Percentiles rank a stretch among this genome's conserved stretches.
phyloP scores from a whole-genome alignment of 257 asterid species.

The Scutellaria galericulata region DNA sequence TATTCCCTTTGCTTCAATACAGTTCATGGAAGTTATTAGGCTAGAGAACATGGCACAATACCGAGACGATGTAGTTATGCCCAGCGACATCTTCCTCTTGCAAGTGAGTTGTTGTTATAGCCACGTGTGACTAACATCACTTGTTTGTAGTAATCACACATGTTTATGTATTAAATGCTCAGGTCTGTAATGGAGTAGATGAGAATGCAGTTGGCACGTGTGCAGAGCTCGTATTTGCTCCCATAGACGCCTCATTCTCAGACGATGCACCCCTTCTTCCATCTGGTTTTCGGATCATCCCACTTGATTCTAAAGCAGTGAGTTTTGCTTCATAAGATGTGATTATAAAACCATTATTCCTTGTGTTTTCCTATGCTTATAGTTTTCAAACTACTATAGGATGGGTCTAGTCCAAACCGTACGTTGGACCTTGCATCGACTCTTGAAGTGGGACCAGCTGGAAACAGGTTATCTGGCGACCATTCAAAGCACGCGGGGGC shows the following conservation, averaged over 20 bases:
- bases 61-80: constrained; percentile 76
- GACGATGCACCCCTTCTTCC: constrained; percentile 99
- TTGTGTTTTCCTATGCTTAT: constrained; percentile 5
- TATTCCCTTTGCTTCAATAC: constrained; percentile 25
- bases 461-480: constrained; percentile 53
- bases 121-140: neutral
- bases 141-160: neutral
- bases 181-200: constrained; percentile 94
- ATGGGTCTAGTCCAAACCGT: constrained; percentile 76
- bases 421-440: constrained; percentile 95
- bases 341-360: too few relatives aligned
- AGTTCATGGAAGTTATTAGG: constrained; percentile 98
- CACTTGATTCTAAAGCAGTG: constrained; percentile 76
- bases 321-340: constrained; percentile 16
- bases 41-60: constrained; percentile 82
- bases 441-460: constrained; percentile 76
- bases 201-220: constrained; percentile 81
- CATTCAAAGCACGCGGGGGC: constrained; percentile 44
- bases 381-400: constrained; percentile 47
- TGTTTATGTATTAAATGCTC: constrained; percentile 31
- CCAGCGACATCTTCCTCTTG: constrained; percentile 86
- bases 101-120: constrained; percentile 59
- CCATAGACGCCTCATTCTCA: constrained; percentile 93
- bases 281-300: constrained; percentile 94
- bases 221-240: constrained; percentile 92